These are phyloP conservation scores for Platanus orientalis DNA, from an alignment of 164 flowering plant genomes.

Conservation along the genomic window DNA sequence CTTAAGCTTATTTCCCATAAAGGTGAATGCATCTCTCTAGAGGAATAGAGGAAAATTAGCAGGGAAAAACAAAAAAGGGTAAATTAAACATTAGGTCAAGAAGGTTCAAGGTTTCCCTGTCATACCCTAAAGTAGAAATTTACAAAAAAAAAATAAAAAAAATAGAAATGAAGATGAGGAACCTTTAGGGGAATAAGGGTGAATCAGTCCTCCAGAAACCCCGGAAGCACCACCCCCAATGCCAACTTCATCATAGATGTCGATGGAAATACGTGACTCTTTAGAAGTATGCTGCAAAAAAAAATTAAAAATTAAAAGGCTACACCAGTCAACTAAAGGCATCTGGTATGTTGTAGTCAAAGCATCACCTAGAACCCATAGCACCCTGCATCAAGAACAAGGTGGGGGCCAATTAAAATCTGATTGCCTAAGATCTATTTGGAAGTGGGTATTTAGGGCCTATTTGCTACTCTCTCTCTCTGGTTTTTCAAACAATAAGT, in stretches of 20 bases:
- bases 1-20: background rate
- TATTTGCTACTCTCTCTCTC: too few relatives aligned
- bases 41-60: background rate
- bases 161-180: conserved; percentile 2
- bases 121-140: conserved; percentile 16
- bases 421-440: too few relatives aligned
- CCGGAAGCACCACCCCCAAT: conserved; percentile 99
- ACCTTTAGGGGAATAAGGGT: conserved; percentile 99
- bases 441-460: too few relatives aligned
- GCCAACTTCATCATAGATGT: conserved; percentile 81
- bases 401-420: too few relatives aligned
- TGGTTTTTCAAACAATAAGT: too few relatives aligned
- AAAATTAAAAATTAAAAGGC: background rate
- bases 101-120: conserved; percentile 1
- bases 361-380: background rate
- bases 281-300: conserved; percentile 54
- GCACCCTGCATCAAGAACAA: too few relatives aligned
- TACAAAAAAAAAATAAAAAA: too few relatives aligned
- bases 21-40: background rate
- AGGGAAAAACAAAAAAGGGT: background rate
- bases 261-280: conserved; percentile 42
- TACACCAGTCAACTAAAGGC: conserved; percentile 1
- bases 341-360: background rate
- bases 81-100: background rate
- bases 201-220: conserved; percentile 90